Conservation (phyloP, 2,329 filamentous ascomycete genomes). For the Venturiaceae sp. region DNA sequence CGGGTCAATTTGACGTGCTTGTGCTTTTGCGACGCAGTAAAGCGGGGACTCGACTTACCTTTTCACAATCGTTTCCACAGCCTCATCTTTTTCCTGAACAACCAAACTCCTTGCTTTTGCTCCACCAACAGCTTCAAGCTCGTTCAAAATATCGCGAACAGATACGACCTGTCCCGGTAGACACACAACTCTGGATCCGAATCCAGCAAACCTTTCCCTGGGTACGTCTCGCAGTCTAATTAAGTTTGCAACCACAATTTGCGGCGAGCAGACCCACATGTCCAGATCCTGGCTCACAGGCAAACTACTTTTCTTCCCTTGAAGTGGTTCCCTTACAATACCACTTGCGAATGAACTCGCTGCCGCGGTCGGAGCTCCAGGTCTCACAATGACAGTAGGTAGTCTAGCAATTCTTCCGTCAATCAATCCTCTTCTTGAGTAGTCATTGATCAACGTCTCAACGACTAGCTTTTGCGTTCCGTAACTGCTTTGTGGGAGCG, state of each 20-base stretch:
- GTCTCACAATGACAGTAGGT: constrained; percentile 52
- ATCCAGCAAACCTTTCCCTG: constrained; percentile 33
- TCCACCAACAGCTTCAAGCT: constrained; percentile 44
- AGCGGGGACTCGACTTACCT: constrained; percentile 48
- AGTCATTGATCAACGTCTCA: constrained; percentile 53
- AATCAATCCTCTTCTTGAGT: constrained; percentile 49
- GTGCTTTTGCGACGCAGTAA: constrained; percentile 49
- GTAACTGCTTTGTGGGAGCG: constrained; percentile 53
- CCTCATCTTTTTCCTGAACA: constrained; percentile 40
- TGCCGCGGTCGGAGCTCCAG: constrained; percentile 49
- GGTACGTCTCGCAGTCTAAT: constrained; percentile 41
- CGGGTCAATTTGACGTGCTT: constrained; percentile 10
- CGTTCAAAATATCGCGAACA: constrained; percentile 47
- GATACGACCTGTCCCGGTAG: constrained; percentile 46
- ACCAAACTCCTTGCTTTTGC: constrained; percentile 41
- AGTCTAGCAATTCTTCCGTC: constrained; percentile 50
- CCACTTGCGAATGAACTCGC: constrained; percentile 56
- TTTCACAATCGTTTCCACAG: constrained; percentile 42
- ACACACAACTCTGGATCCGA: constrained; percentile 34
- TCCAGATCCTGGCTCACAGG: constrained; percentile 43
- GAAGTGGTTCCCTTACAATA: constrained; percentile 54
- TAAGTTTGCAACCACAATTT: constrained; percentile 44
- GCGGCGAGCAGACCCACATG: constrained; percentile 48
- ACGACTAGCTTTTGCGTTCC: constrained; percentile 54
- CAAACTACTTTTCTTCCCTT: constrained; percentile 40